Evolutionary conservation across 768 basidiomycete species (phyloP), one percentile per base, ranked within the genome.

Genomic region (Pisolithus tinctorius): DNA sequence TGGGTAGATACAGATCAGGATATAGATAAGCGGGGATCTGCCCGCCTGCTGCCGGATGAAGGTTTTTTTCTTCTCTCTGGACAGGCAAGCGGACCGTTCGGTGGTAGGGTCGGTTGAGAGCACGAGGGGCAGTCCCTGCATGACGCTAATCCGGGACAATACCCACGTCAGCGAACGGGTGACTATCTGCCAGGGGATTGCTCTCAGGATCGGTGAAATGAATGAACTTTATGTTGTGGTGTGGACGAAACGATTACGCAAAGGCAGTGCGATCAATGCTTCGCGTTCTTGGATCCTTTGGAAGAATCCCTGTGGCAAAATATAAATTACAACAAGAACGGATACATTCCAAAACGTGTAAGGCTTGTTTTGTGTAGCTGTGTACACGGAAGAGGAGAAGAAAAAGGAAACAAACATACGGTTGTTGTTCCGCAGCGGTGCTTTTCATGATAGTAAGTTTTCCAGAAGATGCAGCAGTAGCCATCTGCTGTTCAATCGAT

Each of bases 381-480:
- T 16, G n/a, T 25, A 45, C 26, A 29, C 43, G 43, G 26, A 45
- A 29, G 43, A 30, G 29, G 26, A 47, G 34, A 47, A 37, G 30
- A 47, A 30, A n/a, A 23, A 16, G 17, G 20, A 17, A 13, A 39
- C 9, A 6, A 29, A 50, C 66, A 48, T 57, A 69, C 68, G 55
- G 27, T 40, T 66, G 34, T 4, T 34, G 34, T 34, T 34, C 34
- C 34, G 34, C 62, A 11, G 67, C 73, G 13, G 71, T 67, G 54
- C 84, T 80, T 71, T 88, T 89, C 92, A 97, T 92, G 65, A 97
- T 93, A 27, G 90, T 90, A 55, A 97, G 75, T 66, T 90, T 92
- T 37, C 93, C 93, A 40, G 83, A 75, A 4, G 89, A 92, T 3
- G 93, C 93, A 6, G 92, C 92, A 45, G 82, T 73, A 11, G 91